Conservation (phyloP, 495 filamentous ascomycete genomes). For the Penicillium nucicola region DNA sequence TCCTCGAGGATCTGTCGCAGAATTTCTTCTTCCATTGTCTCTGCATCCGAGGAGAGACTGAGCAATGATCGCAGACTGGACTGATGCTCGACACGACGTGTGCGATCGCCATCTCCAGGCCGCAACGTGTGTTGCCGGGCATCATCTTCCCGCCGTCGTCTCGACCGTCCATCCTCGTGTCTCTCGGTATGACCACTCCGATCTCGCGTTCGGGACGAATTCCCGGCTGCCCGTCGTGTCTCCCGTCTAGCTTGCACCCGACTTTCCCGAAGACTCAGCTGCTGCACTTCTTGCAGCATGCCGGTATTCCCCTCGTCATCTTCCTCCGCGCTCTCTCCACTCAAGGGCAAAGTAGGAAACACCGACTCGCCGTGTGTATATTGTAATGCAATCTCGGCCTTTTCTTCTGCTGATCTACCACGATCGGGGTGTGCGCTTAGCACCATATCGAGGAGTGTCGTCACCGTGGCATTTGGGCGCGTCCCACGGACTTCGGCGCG, state of each 20-base stretch:
- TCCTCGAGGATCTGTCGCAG: constrained; percentile 85
- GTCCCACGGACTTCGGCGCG: constrained; percentile 81
- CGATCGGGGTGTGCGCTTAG: constrained; percentile 71
- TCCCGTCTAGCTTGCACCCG: constrained; percentile 32
- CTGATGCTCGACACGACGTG: constrained; percentile 74
- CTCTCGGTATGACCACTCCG: constrained; percentile 27
- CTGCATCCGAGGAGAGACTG: constrained; percentile 65
- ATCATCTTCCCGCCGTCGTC: constrained; percentile 45
- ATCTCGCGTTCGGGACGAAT: constrained; percentile 15
- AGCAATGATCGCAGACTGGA: constrained; percentile 80
- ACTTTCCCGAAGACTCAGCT: constrained; percentile 68
- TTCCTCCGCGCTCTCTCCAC: constrained; percentile 19
- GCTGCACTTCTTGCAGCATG: constrained; percentile 65
- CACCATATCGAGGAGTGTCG: constrained; percentile 74
- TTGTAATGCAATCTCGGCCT: constrained; percentile 60
- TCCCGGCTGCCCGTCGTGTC: constrained; percentile 20
- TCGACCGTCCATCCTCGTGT: constrained; percentile 34
- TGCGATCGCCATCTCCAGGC: constrained; percentile 18
- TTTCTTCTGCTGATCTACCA: constrained; percentile 63
- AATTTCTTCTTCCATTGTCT: constrained; percentile 86
- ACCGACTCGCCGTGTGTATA: constrained; percentile 81
- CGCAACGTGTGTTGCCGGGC: constrained; percentile 25
- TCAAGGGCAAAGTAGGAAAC: constrained; percentile 19
- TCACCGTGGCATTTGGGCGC: constrained; percentile 78
- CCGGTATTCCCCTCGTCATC: constrained; percentile 64